phyloP scores from a whole-genome alignment of 2,329 filamentous ascomycete genomes.

The Sporothrix phasma region DNA sequence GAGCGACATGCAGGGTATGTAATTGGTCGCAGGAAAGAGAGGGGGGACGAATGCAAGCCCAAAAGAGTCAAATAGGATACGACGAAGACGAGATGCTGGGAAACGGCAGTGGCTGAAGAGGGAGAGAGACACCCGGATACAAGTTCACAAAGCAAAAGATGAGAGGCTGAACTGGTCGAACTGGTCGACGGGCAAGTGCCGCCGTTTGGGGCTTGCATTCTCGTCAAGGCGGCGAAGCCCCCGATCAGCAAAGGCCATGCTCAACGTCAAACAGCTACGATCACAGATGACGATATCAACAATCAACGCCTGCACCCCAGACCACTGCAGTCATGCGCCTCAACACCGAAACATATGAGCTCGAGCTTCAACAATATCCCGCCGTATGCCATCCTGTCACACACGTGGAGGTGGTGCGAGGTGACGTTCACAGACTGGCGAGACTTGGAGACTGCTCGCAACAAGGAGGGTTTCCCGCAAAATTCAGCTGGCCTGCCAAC shows the following conservation, averaged over 20 bases:
- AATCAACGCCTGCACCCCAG: background rate
- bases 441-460: background rate
- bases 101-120: background rate
- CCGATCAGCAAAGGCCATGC: too few relatives aligned
- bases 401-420: constrained; percentile 16
- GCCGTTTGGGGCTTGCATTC: too few relatives aligned
- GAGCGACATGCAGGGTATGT: background rate
- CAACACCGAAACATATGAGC: constrained; percentile 14
- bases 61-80: background rate
- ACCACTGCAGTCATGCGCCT: constrained; percentile 16
- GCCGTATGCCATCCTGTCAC: constrained; percentile 20
- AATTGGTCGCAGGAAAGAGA: background rate
- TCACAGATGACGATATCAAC: too few relatives aligned
- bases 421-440: constrained; percentile 6
- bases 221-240: background rate
- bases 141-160: too few relatives aligned
- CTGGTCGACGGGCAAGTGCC: too few relatives aligned
- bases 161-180: too few relatives aligned
- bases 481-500: background rate
- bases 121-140: background rate
- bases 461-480: constrained; percentile 10
- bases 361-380: constrained; percentile 14
- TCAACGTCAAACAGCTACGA: too few relatives aligned
- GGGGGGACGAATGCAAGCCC: background rate
- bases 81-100: background rate